phyloP scores from a whole-genome alignment of 805 yeast species.

The Cyberlindnera euphorbiae region DNA sequence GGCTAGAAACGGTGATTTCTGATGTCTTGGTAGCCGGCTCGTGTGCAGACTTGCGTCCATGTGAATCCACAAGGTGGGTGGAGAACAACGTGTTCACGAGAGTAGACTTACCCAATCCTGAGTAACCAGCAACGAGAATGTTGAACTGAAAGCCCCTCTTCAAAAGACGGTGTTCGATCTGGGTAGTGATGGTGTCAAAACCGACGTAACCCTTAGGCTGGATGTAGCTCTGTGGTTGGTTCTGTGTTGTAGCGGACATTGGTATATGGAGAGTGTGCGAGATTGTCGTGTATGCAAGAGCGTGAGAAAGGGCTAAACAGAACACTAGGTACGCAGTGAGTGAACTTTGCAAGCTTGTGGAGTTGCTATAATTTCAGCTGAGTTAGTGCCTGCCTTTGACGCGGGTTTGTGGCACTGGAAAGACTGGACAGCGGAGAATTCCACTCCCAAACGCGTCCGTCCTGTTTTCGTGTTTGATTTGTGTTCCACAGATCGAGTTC shows the following conservation, averaged over 20 bases:
- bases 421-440: too few species aligned
- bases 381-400: too few species aligned
- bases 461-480: too few species aligned
- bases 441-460: too few species aligned
- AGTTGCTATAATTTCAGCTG: too few species aligned
- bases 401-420: too few species aligned
- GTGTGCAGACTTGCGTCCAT: constrained; percentile 61
- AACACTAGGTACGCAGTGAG: too few species aligned
- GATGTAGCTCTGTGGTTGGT: constrained; percentile 13
- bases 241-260: constrained; percentile 12
- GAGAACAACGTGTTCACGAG: constrained; percentile 87
- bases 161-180: constrained; percentile 86
- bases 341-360: too few species aligned
- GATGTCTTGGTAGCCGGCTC: constrained; percentile 84
- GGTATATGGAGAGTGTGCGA: background rate
- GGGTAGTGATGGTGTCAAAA: constrained; percentile 92
- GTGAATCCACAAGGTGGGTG: constrained; percentile 66
- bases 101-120: constrained; percentile 94
- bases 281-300: too few species aligned
- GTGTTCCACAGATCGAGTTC: too few species aligned
- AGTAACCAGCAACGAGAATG: constrained; percentile 87
- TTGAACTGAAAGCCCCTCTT: constrained; percentile 94
- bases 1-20: constrained; percentile 71
- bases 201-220: constrained; percentile 84
- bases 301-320: too few species aligned